Base-by-base conservation (phyloP, 106 monocot genomes). In the Narthecium ossifragum region DNA sequence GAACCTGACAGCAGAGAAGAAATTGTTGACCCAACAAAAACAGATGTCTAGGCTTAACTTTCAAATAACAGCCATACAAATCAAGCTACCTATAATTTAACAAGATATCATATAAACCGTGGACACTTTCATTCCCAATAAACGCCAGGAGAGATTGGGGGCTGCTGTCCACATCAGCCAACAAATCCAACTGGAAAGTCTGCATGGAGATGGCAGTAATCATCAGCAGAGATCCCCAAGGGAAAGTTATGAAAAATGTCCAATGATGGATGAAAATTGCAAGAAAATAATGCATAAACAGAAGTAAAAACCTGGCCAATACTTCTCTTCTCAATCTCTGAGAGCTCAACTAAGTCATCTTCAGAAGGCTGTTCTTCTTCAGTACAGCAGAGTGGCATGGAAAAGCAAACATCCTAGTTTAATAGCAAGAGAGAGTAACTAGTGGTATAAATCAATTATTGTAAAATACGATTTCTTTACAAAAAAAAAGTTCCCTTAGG, bases 351-450 rank as follows among this genome's bases (percentile, higher is more conserved):
- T 53, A 96, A 64, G 67, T 94, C 90, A 67, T 80, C 96, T 48
- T 72, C 86, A 53, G 70, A 51, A 55, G 75, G 83, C 63, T 90
- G 83, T 57, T 86, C 90, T 20, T 59, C 74, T 73, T 96, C 82
- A 66, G 74, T 57, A 43, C 50, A 66, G 43, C 80, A 90, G 69
- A 96, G 81, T 63, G 96, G 90, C 96, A 96, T 96, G 26, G 90
- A 65, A 69, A 96, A 96, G 46, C 33, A 46, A 59, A 90, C 59
- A 43, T 67, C 81, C 90, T 96, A 39, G 32, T 73, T 65, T 52
- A 53, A 31, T 9, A 52, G 32, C 46, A 40, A 31, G 14, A 65
- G 63, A 12, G 31, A 24, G 36, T 13, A n/a, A n/a, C n/a, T n/a
- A n/a, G n/a, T n/a, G n/a, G n/a, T n/a, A n/a, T n/a, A n/a, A n/a